phyloP scores from a whole-genome alignment of 306 rosid genomes.

The Prinsepia uniflora region DNA sequence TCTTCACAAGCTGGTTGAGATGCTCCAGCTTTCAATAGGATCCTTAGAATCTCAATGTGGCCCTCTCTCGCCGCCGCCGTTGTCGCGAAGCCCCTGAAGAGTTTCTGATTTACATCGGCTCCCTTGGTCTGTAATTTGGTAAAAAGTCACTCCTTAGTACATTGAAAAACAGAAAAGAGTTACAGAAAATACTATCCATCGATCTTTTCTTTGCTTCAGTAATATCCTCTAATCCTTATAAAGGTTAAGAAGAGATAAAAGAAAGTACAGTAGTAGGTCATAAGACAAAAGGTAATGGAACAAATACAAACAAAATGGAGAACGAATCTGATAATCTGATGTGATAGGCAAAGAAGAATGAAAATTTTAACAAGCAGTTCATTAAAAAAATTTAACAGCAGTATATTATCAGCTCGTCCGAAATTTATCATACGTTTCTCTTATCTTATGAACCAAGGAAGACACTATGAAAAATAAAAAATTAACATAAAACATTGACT shows the following conservation, averaged over 20 bases:
- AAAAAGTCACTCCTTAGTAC: slow-evolving; percentile 15
- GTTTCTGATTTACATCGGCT: slow-evolving; percentile 91
- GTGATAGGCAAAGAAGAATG: slow-evolving; percentile 10
- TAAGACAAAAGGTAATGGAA: slow-evolving; percentile 13
- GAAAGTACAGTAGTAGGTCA: background rate
- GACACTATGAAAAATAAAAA: no score
- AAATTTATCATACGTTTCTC: no score
- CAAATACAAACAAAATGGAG: slow-evolving; percentile 15
- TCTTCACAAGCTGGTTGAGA: slow-evolving; percentile 96
- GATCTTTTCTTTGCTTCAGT: background rate
- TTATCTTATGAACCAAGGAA: no score
- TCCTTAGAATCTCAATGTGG: slow-evolving; percentile 68
- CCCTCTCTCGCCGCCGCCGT: slow-evolving; percentile 94
- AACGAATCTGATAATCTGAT: slow-evolving; percentile 7
- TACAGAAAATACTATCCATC: background rate
- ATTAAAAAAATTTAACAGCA: background rate
- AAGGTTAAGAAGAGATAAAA: slow-evolving; percentile 1
- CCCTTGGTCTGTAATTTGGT: slow-evolving; percentile 53
- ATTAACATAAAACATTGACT: no score
- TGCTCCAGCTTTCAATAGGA: slow-evolving; percentile 81
- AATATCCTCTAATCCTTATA: background rate
- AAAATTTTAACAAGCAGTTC: slow-evolving; percentile 8
- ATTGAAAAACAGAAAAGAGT: slow-evolving; percentile 16
- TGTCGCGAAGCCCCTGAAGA: slow-evolving; percentile 83
- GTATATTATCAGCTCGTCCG: no score